Percentiles rank a stretch among this genome's conserved stretches.
phyloP scores from a whole-genome alignment of 2,329 filamentous ascomycete species.

The Alternaria postmessia region DNA sequence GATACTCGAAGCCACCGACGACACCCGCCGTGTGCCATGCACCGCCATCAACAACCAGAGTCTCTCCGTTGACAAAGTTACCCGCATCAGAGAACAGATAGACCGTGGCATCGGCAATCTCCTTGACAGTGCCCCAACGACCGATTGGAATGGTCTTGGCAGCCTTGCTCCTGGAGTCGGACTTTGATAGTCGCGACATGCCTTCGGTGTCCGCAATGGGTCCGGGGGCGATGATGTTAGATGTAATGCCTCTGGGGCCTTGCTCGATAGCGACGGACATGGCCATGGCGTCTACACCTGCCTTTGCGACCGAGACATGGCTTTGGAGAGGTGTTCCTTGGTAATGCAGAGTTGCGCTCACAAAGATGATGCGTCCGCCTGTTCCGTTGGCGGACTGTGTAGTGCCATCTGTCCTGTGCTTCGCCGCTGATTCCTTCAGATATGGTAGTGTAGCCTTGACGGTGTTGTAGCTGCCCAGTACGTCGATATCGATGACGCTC shows the following conservation, averaged over 20 bases:
- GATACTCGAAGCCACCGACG: conserved; percentile 59
- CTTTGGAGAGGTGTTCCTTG: conserved; percentile 84
- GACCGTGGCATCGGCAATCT: conserved; percentile 92
- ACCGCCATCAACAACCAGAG: conserved; percentile 71
- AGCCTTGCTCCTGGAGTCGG: conserved; percentile 39
- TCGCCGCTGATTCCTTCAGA: conserved; percentile 75
- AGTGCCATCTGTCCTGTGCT: conserved; percentile 67
- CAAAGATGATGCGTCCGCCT: conserved; percentile 85
- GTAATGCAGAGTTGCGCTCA: conserved; percentile 92
- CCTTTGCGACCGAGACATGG: conserved; percentile 92
- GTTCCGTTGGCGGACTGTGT: conserved; percentile 59
- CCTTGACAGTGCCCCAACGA: conserved; percentile 78
- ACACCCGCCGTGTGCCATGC: conserved; percentile 57
- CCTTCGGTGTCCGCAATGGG: conserved; percentile 84
- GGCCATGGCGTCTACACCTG: conserved; percentile 85
- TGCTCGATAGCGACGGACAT: conserved; percentile 85
- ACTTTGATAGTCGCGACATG: conserved; percentile 54
- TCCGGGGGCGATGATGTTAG: conserved; percentile 88
- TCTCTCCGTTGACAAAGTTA: conserved; percentile 84
- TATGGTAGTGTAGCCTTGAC: conserved; percentile 89
- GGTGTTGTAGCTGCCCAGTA: conserved; percentile 92
- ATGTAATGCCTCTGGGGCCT: conserved; percentile 84
- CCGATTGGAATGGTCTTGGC: conserved; percentile 70
- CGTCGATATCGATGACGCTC: conserved; percentile 94
- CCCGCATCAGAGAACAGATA: conserved; percentile 87